These are phyloP conservation scores for Coemansia guatemalensis DNA, from an alignment of 192 early-diverging fungal genomes.

Conservation along the genomic window DNA sequence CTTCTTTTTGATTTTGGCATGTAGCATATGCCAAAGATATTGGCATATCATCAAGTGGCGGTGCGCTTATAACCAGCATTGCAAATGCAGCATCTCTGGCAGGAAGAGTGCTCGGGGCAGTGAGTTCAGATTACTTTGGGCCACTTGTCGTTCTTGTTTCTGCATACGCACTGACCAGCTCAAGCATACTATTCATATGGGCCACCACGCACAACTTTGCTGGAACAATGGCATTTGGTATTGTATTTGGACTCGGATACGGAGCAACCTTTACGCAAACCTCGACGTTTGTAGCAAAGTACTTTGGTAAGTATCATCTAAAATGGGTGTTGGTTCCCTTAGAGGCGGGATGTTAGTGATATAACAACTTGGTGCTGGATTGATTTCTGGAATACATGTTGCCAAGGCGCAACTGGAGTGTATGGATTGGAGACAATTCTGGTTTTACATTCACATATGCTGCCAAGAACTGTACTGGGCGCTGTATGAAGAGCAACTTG, in stretches of 20 bases:
- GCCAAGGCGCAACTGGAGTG: not conserved
- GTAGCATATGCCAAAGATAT: slow-evolving; percentile 42
- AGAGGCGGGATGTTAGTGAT: not conserved
- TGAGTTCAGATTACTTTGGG: slow-evolving; percentile 42
- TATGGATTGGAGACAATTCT: not conserved
- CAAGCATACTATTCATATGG: slow-evolving; percentile 42
- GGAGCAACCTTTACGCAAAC: slow-evolving; percentile 54
- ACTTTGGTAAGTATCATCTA: slow-evolving; percentile 40
- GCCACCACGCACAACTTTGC: slow-evolving; percentile 33
- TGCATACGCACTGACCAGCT: slow-evolving; percentile 35
- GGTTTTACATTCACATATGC: not conserved
- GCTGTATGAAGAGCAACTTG: not conserved
- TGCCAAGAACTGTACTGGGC: not conserved
- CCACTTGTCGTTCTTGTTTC: slow-evolving; percentile 25
- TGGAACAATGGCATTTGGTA: slow-evolving; percentile 54
- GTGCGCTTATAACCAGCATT: slow-evolving; percentile 43
- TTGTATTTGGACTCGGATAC: slow-evolving; percentile 52
- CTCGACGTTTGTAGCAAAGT: slow-evolving; percentile 45
- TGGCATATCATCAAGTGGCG: slow-evolving; percentile 30
- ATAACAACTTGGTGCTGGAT: not conserved
- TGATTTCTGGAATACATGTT: not conserved
- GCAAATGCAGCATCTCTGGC: slow-evolving; percentile 45
- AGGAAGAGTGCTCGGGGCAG: slow-evolving; percentile 29
- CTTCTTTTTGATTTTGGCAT: not conserved
- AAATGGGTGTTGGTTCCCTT: not conserved